Base-by-base conservation (phyloP, 2,329 filamentous ascomycete species). In the Teratosphaeria pseudoeucalypti region DNA sequence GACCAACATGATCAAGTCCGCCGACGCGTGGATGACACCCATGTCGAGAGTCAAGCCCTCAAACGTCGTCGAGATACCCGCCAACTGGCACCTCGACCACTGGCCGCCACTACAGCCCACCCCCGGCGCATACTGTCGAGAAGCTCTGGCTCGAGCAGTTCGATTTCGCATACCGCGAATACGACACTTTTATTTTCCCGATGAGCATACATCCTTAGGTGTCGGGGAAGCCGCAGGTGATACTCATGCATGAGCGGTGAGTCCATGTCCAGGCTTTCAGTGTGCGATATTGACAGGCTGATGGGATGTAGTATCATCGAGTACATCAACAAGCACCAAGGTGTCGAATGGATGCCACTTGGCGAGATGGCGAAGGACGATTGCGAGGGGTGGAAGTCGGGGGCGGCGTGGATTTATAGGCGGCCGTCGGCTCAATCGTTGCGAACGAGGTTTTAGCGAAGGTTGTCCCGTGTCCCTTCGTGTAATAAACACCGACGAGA, bases 151-250 rank as follows among this genome's bases (percentile, higher is more conserved):
- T 73, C 61, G 74, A 79, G 58, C 75, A 79, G 55, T 79, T 79
- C 58, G 73, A 76, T 57, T 79, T 72, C 59, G 69, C 72, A 47
- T 79, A 79, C 62, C 64, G 73, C 34, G 76, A 78, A 65, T 75
- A 77, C 60, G 76, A 78, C 12, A 70, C 70, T 9, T 79, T 79
- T 59, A 69, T 79, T 9, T 79, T 79, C 61, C 76, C 76, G 1
- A 77, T 79, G 47, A 74, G 70, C 34, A 75, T 78, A 52, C 77
- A 79, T 66, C 78, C 78, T 19, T 75, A 80, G 62, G 76, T 79
- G 9, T 75, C 72, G 62, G 78, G 77, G 5, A 78, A 77, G 68
- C 74, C 77, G 29, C 76, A 79, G 63, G 74, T 78, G 6, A 67
- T 79, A 19, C 57, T 77, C 59, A 73, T 80, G 75, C 77, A 78